phyloP scores from a whole-genome alignment of 495 filamentous ascomycete species.

The Neurospora discreta region DNA sequence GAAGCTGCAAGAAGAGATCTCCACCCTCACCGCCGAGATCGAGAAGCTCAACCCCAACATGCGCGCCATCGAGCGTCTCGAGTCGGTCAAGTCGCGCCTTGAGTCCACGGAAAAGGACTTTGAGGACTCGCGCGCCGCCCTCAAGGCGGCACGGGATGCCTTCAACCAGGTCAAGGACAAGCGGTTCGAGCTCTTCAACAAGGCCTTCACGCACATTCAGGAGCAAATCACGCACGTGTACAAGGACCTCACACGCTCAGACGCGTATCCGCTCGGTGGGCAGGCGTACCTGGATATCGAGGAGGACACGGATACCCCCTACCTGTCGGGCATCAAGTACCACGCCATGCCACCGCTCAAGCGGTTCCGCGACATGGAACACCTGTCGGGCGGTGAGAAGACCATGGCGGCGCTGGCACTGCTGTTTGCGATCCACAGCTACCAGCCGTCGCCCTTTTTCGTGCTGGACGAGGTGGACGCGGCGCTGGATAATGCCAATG shows the following conservation, averaged over 20 bases:
- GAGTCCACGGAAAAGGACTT: conserved; percentile 81
- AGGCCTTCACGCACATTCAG: conserved; percentile 87
- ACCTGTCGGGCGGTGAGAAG: conserved; percentile 94
- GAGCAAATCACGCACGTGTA: conserved; percentile 91
- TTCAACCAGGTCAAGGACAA: conserved; percentile 72
- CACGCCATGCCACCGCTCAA: conserved; percentile 98
- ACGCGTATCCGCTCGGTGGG: conserved; percentile 79
- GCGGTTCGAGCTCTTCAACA: conserved; percentile 86
- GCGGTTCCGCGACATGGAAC: conserved; percentile 98
- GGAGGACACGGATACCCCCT: conserved; percentile 74
- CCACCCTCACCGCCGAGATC: conserved; percentile 60
- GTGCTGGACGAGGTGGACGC: conserved; percentile 98
- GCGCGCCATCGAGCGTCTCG: conserved; percentile 86
- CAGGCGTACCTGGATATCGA: conserved; percentile 93
- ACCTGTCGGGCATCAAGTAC: conserved; percentile 90
- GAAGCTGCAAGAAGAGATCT: conserved; percentile 68
- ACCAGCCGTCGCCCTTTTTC: conserved; percentile 92
- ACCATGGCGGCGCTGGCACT: conserved; percentile 95
- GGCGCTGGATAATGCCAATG: conserved; percentile 92
- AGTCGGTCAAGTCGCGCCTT: conserved; percentile 72
- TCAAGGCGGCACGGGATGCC: conserved; percentile 64
- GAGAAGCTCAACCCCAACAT: conserved; percentile 94
- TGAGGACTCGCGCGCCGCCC: conserved; percentile 62
- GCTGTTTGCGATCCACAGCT: conserved; percentile 90
- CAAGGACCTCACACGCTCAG: conserved; percentile 79